phyloP scores from a whole-genome alignment of 2,329 filamentous ascomycete species.

The Orbilia javanica region DNA sequence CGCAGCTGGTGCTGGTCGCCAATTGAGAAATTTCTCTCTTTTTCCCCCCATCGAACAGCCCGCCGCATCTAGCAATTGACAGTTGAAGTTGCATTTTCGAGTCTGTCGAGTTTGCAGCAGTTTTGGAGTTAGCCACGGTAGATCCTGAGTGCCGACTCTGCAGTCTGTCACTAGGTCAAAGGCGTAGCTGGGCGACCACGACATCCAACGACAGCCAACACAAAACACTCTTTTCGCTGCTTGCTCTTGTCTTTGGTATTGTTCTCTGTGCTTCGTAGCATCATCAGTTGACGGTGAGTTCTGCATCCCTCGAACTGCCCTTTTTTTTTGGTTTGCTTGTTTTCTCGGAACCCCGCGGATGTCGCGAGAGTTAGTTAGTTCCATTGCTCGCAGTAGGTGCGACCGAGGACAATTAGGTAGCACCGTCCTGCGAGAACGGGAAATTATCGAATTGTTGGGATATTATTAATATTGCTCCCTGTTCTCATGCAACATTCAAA shows the following conservation, averaged over 20 bases:
- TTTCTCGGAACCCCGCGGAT: slow-evolving; percentile 13
- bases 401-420: neutral
- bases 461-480: neutral
- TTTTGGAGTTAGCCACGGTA: slow-evolving; percentile 5
- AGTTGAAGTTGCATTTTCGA: slow-evolving; percentile 1
- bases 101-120: neutral
- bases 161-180: slow-evolving; percentile 21
- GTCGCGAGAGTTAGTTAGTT: neutral
- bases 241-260: neutral
- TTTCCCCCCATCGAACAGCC: slow-evolving; percentile 18
- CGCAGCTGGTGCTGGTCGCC: slow-evolving; percentile 12
- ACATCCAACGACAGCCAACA: slow-evolving; percentile 44
- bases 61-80: slow-evolving; percentile 4
- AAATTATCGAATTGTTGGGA: slow-evolving; percentile 13
- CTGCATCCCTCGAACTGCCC: neutral
- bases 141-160: slow-evolving; percentile 7
- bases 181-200: slow-evolving; percentile 22
- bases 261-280: neutral
- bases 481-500: slow-evolving; percentile 11
- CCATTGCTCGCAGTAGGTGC: neutral
- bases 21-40: slow-evolving; percentile 14
- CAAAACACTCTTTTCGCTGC: slow-evolving; percentile 22
- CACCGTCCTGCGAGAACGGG: neutral
- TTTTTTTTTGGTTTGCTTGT: neutral
- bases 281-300: slow-evolving; percentile 14